Evolutionary conservation across 805 yeast species (phyloP).

Genomic region (Pichia paraexigua): DNA sequence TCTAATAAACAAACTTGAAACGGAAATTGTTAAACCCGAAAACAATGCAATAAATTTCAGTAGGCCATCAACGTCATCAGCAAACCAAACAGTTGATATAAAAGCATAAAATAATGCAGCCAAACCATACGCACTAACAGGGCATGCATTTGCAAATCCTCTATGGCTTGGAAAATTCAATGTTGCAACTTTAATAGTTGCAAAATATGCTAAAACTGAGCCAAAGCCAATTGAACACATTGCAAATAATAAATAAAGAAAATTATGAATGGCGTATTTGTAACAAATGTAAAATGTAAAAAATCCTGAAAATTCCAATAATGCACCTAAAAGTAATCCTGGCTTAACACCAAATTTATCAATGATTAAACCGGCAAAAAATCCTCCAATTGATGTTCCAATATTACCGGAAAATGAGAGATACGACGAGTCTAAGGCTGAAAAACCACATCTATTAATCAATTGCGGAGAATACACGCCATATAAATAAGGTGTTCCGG

Average conservation of each 20-base stretch:
- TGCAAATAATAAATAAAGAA: conserved; percentile 38
- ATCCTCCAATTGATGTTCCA: conserved; percentile 64
- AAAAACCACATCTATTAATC: conserved; percentile 45
- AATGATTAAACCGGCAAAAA: conserved; percentile 62
- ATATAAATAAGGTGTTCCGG: conserved; percentile 70
- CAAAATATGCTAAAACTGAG: conserved; percentile 50
- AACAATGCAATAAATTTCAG: conserved; percentile 46
- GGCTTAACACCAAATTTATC: conserved; percentile 51
- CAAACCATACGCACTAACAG: conserved; percentile 62
- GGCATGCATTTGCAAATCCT: conserved; percentile 63
- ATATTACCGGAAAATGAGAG: conserved; percentile 53
- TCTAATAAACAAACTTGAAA: conserved; percentile 39
- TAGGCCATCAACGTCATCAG: conserved; percentile 45
- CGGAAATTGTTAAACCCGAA: conserved; percentile 40
- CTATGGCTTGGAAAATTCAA: conserved; percentile 63
- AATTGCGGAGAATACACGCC: conserved; percentile 74
- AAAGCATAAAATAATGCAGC: conserved; percentile 60
- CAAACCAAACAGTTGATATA: conserved; percentile 45
- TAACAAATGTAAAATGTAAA: conserved; percentile 42
- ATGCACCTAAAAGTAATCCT: conserved; percentile 48
- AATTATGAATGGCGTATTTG: conserved; percentile 30
- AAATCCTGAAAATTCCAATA: conserved; percentile 48
- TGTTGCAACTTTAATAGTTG: conserved; percentile 50
- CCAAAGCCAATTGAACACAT: conserved; percentile 56
- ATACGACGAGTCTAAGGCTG: conserved; percentile 55